phyloP scores from a whole-genome alignment of 108 stramenopile genomes.

The Cyclotella sp. region DNA sequence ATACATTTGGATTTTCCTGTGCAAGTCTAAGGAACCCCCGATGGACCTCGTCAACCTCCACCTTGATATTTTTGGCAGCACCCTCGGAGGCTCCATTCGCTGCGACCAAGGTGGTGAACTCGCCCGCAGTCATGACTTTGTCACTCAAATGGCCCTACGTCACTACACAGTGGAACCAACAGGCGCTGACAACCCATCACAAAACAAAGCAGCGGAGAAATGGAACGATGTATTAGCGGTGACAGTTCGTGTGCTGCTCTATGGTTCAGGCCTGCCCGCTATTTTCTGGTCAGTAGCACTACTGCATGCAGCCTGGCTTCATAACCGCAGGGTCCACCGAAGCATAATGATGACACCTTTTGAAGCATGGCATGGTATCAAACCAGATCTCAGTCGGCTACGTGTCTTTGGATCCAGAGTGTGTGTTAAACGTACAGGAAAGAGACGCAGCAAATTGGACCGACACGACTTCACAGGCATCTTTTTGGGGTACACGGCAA shows the following conservation, averaged over 20 bases:
- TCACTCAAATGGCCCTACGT: not conserved
- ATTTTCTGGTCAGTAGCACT: constrained; percentile 2
- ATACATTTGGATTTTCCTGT: not conserved
- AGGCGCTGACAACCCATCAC: not conserved
- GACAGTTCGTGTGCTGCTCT: not conserved
- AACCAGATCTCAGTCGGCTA: not conserved
- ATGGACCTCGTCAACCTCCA: not conserved
- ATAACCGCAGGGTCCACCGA: not conserved
- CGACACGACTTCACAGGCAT: no score
- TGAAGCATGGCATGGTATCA: constrained; percentile 9
- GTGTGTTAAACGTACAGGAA: no score
- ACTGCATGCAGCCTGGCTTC: not conserved
- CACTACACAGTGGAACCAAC: not conserved
- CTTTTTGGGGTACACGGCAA: no score
- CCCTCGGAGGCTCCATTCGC: not conserved
- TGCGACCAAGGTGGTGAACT: not conserved
- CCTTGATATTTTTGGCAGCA: not conserved
- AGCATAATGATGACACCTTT: not conserved
- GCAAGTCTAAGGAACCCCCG: not conserved
- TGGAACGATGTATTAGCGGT: not conserved
- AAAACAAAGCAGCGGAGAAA: not conserved
- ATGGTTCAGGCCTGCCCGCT: not conserved
- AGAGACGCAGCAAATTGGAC: no score
- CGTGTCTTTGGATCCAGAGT: no score
- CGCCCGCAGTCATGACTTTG: no score